Evolutionary conservation across 495 filamentous ascomycete genomes (phyloP), one percentile per base, ranked within the genome.

Genomic region (Penicillium lividum): DNA sequence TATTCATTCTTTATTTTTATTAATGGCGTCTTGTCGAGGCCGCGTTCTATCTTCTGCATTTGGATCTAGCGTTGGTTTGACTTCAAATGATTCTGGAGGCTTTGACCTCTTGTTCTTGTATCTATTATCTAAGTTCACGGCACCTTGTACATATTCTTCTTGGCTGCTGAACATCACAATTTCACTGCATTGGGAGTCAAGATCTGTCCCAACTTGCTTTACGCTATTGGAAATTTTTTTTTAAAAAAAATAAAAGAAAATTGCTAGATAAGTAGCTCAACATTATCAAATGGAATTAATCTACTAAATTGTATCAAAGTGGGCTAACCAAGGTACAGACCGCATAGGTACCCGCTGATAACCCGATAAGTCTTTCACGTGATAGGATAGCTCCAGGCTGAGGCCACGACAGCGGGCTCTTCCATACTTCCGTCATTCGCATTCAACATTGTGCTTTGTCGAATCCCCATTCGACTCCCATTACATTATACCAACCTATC

Each of bases 321-420:
- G 22, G 31, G 9, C 31, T 10, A 40, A 40, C 38, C 38, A 40
- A 40, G 38, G 38, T 40, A 40, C 38, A 40, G n/a, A 40, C 4
- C 11, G n/a, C 44, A 18, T 54, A 7, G n/a, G 15, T n/a, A 49
- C 46, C 27, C 27, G 46, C 46, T 16, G 61, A 54, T 61, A 57
- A 36, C 27, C 55, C 56, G 63, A 73, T 71, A 71, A 70, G 38
- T 40, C 60, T 27, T 34, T 7, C 72, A 74, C 72, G 72, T 74
- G 72, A 74, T 59, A 56, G 18, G 30, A 22, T 46, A 74, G 69
- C 64, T 72, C 58, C 56, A 45, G 51, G 61, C 60, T 56, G 62
- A 71, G 69, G 69, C 68, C 68, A 74, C 72, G 68, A 67, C 67
- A 25, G 22, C 13, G 11, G 30, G 47, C 47, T 50, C 62, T 66